phyloP scores from a whole-genome alignment of 345 rosid species.

The Linum usitatissimum region DNA sequence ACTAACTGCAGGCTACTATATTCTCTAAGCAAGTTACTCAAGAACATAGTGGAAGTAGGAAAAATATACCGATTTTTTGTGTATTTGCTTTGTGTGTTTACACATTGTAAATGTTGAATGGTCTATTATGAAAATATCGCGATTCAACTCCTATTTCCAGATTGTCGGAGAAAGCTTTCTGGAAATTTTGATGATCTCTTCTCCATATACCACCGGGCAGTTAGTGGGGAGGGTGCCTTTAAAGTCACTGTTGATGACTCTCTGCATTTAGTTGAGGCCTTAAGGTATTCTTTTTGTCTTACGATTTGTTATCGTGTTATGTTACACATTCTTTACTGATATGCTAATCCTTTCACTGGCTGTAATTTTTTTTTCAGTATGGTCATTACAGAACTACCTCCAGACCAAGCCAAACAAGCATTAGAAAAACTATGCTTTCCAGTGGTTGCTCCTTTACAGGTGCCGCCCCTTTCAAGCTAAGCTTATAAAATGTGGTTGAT shows the following conservation, averaged over 20 bases:
- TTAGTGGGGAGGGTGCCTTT: constrained; percentile 65
- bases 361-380: constrained; percentile 44
- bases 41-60: background rate
- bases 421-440: constrained; percentile 76
- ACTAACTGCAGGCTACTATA: background rate
- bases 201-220: constrained; percentile 65
- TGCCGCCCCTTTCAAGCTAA: constrained; percentile 18
- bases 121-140: background rate
- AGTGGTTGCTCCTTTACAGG: constrained; percentile 83
- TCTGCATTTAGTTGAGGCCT: constrained; percentile 84
- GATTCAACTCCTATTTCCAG: constrained; percentile 25
- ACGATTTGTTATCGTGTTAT: constrained; percentile 4
- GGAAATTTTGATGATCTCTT: constrained; percentile 74
- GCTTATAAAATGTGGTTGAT: constrained; percentile 5
- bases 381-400: constrained; percentile 92
- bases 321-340: background rate
- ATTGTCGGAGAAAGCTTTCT: constrained; percentile 83
- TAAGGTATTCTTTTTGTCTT: constrained; percentile 40
- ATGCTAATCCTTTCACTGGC: constrained; percentile 9
- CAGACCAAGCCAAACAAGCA: constrained; percentile 72
- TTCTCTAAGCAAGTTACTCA: background rate
- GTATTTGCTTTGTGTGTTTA: background rate
- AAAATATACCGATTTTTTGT: background rate
- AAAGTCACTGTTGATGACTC: constrained; percentile 93
- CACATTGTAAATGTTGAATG: background rate